Evolutionary conservation across 2,329 filamentous ascomycete genomes (phyloP), one percentile per base, ranked within the genome.

Genomic region (Sclerotiophoma versabilis): DNA sequence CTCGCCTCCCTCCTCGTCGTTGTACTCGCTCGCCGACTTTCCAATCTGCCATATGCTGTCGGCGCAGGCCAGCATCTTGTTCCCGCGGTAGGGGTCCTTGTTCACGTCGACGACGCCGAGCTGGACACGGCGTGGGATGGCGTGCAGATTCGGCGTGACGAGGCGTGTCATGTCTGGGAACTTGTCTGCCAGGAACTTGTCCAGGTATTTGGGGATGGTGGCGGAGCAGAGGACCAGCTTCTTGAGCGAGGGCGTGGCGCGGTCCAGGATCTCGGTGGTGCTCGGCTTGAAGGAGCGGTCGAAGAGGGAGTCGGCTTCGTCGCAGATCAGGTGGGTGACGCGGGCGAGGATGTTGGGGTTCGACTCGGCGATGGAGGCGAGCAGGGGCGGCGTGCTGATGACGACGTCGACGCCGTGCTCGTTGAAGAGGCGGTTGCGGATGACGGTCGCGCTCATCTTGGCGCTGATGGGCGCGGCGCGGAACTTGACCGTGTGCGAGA

Each of bases 1-100:
- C 33, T 80, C 83, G 47, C 79, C 76, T 23, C 79, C 76, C 59
- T 73, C 67, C 4, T 50, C 39, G 17, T 51, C 48, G 33, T 32
- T 44, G 26, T 51, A 51, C 33, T 51, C 48, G 8, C 32, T 12
- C 4, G 60, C 3, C 71, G 70, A 45, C 72, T 91, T 92, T 54
- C 92, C 92, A 56, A 99, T 93, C 27, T 91, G 88, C 87, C 93
- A 97, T 70, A 99, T 93, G 11, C 90, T 90, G 71, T 99, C 93
- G 3, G 95, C 95, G 73, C 93, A 98, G 10, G 95, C 96, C 5
- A 99, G 84, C 65, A 89, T 84, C 75, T 96, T 95, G 81, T 96
- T 97, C 69, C 95, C 92, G 59, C 87, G 87, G 78, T 97, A 99
- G 0, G 93, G 93, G n/a, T 96, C 88, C 64, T 90, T 91, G 61